Base-by-base conservation (phyloP, 2,329 filamentous ascomycete species). In the Metarhizium guizhouense region DNA sequence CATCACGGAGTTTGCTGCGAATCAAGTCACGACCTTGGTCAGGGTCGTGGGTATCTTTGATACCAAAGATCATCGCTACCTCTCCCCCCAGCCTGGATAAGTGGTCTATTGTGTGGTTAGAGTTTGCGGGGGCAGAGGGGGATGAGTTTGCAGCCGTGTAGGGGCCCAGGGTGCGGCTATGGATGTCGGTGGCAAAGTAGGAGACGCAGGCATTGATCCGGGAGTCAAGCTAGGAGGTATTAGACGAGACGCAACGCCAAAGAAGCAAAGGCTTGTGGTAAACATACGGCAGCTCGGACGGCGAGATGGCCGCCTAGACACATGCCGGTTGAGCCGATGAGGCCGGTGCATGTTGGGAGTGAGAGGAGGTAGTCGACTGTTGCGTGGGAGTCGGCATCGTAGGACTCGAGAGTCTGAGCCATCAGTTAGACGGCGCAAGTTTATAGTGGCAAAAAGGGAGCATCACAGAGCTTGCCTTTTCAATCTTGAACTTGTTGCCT, bases 111-210 rank as follows among this genome's bases (percentile, higher is more conserved):
- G 79, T 82, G 71, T 82, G 79, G 59, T 64, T 70, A 64, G 74
- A 78, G 62, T 64, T 58, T 29, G 65, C 60, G 1, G 74, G 68
- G 6, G 73, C 58, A 1, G 67, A 55, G 7, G 68, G 51, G 32
- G 76, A 75, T 50, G 71, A 68, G 69, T 81, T 70, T 82, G 61
- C 82, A 74, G 57, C 64, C 11, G 64, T 53, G 65, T 79, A 62
- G 4, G 82, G 80, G 29, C 90, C 93, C 1, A 97, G 80, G 8
- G 86, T 90, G 56, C 82, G 80, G 60, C 78, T 83, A 75, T 96
- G 93, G 53, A 96, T 85, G 73, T 96, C 93, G 6, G 92, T 96
- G 8, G 90, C 90, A 72, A 96, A 96, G 76, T 91, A 97, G 69
- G 90, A 86, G 34, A 95, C 87, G 42, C 85, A 84, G 34, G 90